phyloP scores from a whole-genome alignment of 441 rosid species.

The Croton laevigatus region DNA sequence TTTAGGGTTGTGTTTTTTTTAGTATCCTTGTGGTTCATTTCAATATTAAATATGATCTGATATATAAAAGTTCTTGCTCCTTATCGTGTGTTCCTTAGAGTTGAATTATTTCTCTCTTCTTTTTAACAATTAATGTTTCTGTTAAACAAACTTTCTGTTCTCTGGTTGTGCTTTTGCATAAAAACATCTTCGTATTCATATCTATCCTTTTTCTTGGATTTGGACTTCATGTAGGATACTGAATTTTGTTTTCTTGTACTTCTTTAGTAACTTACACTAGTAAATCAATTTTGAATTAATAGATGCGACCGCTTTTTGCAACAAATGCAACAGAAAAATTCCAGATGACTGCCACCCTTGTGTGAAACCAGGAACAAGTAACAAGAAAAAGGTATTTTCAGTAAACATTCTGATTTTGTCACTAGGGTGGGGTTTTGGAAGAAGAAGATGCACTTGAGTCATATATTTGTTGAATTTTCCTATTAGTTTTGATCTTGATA shows the following conservation, averaged over 20 bases:
- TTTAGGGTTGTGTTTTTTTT: not conserved
- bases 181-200: not conserved
- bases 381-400: constrained; percentile 16
- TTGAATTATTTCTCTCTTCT: not conserved
- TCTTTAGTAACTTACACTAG: not conserved
- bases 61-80: not conserved
- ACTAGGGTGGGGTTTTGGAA: no score
- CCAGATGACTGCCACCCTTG: constrained; percentile 10
- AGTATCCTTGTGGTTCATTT: not conserved
- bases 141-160: not conserved
- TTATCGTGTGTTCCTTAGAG: not conserved
- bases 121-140: not conserved
- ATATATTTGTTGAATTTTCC: no score
- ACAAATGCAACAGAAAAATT: constrained; percentile 10
- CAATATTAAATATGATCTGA: not conserved
- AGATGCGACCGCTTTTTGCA: constrained; percentile 6
- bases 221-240: not conserved
- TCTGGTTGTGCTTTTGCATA: not conserved
- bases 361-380: constrained; percentile 16
- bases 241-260: not conserved
- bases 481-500: no score
- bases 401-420: not conserved
- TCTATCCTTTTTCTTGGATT: not conserved
- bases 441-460: no score
- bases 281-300: not conserved